Percentiles rank a stretch among this genome's conserved stretches.
Conservation (phyloP, 306 rosid genomes). For the Canavalia gladiata region DNA sequence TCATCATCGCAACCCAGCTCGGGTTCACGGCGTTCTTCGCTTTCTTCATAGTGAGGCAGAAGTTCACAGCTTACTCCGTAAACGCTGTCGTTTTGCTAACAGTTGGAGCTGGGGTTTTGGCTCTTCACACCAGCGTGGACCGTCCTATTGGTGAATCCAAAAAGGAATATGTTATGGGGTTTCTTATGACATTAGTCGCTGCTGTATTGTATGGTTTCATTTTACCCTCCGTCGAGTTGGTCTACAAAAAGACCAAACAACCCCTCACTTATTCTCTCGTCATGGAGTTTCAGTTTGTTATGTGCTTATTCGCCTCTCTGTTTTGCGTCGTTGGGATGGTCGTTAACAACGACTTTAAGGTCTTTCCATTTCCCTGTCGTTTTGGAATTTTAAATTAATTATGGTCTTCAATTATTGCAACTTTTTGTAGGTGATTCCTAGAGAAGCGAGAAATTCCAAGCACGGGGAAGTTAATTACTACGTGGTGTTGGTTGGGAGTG, state of each 20-base stretch:
- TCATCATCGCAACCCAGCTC: conserved; percentile 70
- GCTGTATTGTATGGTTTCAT: conserved; percentile 77
- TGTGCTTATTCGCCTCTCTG: conserved; percentile 67
- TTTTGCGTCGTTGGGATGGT: conserved; percentile 77
- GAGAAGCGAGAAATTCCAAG: conserved; percentile 68
- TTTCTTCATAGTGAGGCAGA: conserved; percentile 61
- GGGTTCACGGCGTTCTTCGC: conserved; percentile 76
- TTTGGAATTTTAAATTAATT: neutral
- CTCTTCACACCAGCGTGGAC: conserved; percentile 67
- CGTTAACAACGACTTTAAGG: conserved; percentile 81
- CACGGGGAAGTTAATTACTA: conserved; percentile 66
- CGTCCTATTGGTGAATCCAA: conserved; percentile 75
- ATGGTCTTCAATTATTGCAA: neutral
- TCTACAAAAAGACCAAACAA: conserved; percentile 69
- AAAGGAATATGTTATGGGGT: conserved; percentile 64
- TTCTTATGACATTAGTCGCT: conserved; percentile 65
- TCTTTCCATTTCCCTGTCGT: neutral
- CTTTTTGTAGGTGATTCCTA: conserved; percentile 62
- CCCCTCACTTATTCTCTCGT: conserved; percentile 69
- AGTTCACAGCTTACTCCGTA: conserved; percentile 62
- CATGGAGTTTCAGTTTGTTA: conserved; percentile 79
- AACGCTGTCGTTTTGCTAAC: conserved; percentile 76
- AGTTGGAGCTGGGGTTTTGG: conserved; percentile 71
- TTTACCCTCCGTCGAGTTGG: conserved; percentile 71
- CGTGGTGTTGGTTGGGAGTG: conserved; percentile 56